A percentile compares a stretch with the other conserved stretches of the same genome.
Conservation (phyloP, 371 early-diverging fungal genomes). For the Mucor racemosus region DNA sequence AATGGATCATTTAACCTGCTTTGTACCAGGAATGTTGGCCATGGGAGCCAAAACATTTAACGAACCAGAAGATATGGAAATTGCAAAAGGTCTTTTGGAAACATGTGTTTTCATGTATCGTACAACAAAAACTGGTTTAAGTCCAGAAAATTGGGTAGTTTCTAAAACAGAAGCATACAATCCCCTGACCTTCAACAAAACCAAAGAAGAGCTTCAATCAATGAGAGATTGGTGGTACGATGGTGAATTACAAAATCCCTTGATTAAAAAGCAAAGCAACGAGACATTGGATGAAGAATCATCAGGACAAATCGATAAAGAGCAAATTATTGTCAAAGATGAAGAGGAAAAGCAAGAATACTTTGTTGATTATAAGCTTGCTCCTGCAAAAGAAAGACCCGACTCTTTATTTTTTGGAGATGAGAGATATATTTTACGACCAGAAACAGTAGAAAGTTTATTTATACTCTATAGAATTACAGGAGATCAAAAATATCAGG, state of each 20-base stretch:
- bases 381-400: conserved; percentile 17
- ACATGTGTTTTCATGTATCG: conserved; percentile 66
- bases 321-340: not conserved
- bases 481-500: conserved; percentile 72
- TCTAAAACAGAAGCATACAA: conserved; percentile 25
- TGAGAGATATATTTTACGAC: conserved; percentile 30
- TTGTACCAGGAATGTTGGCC: conserved; percentile 71
- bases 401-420: conserved; percentile 22
- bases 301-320: not conserved
- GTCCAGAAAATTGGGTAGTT: conserved; percentile 57
- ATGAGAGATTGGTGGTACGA: conserved; percentile 45
- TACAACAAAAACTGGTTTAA: conserved; percentile 55
- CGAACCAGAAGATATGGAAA: conserved; percentile 42
- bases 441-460: conserved; percentile 81
- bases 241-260: conserved; percentile 8
- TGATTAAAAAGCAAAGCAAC: not conserved
- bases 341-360: conserved; percentile 4
- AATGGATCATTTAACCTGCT: conserved; percentile 71
- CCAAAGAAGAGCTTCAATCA: conserved; percentile 20
- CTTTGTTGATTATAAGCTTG: conserved; percentile 18
- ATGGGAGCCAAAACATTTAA: conserved; percentile 58
- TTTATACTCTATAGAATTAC: conserved; percentile 78
- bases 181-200: conserved; percentile 36
- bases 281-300: not conserved
- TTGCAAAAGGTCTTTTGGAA: conserved; percentile 56